Evolutionary conservation across 371 early-diverging fungal species (phyloP).

Genomic region (Circinella minor): DNA sequence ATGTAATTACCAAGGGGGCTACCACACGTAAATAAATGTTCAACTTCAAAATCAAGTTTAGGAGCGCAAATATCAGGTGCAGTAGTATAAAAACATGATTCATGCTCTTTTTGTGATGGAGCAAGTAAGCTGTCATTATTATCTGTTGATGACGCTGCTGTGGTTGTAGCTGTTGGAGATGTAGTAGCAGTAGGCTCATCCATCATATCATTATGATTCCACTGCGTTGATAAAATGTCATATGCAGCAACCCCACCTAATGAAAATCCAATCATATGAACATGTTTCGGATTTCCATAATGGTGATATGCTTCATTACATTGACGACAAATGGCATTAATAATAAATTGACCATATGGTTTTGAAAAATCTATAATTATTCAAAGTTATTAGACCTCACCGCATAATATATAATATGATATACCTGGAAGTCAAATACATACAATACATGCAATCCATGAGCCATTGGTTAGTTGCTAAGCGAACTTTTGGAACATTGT

Average conservation of each 20-base stretch:
- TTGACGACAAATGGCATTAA: slow-evolving; percentile 57
- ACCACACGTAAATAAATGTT: slow-evolving; percentile 59
- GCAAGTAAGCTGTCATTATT: background rate
- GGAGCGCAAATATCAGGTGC: slow-evolving; percentile 26
- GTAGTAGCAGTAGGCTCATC: background rate
- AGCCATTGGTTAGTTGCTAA: slow-evolving; percentile 53
- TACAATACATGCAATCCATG: slow-evolving; percentile 52
- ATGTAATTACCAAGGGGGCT: slow-evolving; percentile 53
- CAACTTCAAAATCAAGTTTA: slow-evolving; percentile 41
- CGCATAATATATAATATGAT: no score
- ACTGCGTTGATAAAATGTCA: slow-evolving; percentile 59
- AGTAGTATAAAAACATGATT: slow-evolving; percentile 5
- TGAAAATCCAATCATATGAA: slow-evolving; percentile 64
- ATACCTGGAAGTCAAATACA: background rate
- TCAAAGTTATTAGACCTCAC: no score
- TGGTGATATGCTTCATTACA: slow-evolving; percentile 56
- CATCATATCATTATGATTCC: slow-evolving; percentile 11
- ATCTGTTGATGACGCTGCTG: background rate
- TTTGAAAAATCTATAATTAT: slow-evolving; percentile 46
- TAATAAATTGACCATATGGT: slow-evolving; percentile 55
- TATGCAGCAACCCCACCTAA: slow-evolving; percentile 72
- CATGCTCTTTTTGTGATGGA: slow-evolving; percentile 1
- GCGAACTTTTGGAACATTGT: slow-evolving; percentile 55
- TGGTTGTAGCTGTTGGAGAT: background rate
- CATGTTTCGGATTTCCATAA: slow-evolving; percentile 57